A percentile compares a stretch with the other conserved stretches of the same genome.
Conservation (phyloP, 257 asterid species). For the Oldenlandia corymbosa region DNA sequence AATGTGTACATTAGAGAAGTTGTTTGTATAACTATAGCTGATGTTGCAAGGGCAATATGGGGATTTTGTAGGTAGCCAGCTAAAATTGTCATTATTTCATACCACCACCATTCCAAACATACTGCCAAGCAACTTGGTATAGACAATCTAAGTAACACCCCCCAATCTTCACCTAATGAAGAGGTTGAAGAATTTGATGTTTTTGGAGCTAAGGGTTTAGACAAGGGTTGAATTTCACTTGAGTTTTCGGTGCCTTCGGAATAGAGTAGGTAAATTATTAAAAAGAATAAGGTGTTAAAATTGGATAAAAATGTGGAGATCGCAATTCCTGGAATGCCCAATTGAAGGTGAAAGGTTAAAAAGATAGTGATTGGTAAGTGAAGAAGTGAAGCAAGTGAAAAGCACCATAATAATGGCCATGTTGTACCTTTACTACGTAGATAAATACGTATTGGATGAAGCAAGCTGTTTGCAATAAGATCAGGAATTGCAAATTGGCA, state of each 20-base stretch:
- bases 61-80: slow-evolving; percentile 82
- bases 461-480: slow-evolving; percentile 69
- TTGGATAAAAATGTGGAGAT: slow-evolving; percentile 55
- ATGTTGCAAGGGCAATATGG: slow-evolving; percentile 71
- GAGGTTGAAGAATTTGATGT: slow-evolving; percentile 24
- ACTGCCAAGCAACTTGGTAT: slow-evolving; percentile 75
- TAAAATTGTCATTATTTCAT: slow-evolving; percentile 79
- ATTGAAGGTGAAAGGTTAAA: slow-evolving; percentile 59
- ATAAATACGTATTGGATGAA: slow-evolving; percentile 80
- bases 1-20: slow-evolving; percentile 92
- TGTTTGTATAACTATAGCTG: slow-evolving; percentile 92
- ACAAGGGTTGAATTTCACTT: slow-evolving; percentile 22
- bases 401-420: slow-evolving; percentile 91
- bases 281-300: slow-evolving; percentile 54
- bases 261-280: slow-evolving; percentile 41
- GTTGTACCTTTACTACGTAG: slow-evolving; percentile 75
- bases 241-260: slow-evolving; percentile 26
- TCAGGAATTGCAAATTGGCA: slow-evolving; percentile 72
- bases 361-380: slow-evolving; percentile 71
- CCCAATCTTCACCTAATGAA: slow-evolving; percentile 64
- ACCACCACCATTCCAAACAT: slow-evolving; percentile 99
- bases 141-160: slow-evolving; percentile 55
- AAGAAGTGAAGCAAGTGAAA: slow-evolving; percentile 50
- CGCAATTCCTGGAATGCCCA: slow-evolving; percentile 74
- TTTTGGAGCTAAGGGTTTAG: slow-evolving; percentile 30